Percentiles rank a stretch among this genome's conserved stretches.
Conservation (phyloP, 2,329 filamentous ascomycete genomes). For the Proliferodiscus dingleyae region DNA sequence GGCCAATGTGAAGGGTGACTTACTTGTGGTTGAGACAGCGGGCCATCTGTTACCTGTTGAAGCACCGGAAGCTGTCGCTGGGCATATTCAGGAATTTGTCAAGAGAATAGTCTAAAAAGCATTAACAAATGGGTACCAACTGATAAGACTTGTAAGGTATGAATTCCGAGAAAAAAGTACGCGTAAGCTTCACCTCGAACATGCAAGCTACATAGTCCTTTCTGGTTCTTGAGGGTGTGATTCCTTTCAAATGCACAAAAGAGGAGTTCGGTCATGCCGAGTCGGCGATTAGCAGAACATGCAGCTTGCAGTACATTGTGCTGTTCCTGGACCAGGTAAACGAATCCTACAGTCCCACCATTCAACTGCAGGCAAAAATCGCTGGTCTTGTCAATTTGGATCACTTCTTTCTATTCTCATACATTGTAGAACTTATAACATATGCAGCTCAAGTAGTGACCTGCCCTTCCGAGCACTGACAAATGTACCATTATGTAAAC, state of each 20-base stretch:
- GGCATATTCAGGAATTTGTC: conserved; percentile 9
- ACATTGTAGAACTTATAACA: not conserved
- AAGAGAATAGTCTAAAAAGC: not conserved
- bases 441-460: not conserved
- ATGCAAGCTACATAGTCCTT: no score
- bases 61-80: conserved; percentile 7
- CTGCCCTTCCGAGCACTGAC: not conserved
- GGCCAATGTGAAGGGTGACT: conserved; percentile 9
- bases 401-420: not conserved
- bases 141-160: no score
- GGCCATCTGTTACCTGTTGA: conserved; percentile 19
- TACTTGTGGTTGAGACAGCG: conserved; percentile 14
- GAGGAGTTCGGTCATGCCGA: not conserved
- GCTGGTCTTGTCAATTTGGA: not conserved
- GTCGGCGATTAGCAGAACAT: not conserved
- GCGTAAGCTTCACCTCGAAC: no score
- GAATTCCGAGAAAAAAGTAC: no score
- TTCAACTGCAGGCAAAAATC: not conserved
- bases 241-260: no score
- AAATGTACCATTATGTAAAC: not conserved
- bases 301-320: not conserved
- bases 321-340: not conserved
- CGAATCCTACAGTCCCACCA: not conserved
- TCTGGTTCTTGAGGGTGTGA: no score
- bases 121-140: no score